Evolutionary conservation across 1,139 yeast species (phyloP).

Genomic region (Geotrichum reessii): DNA sequence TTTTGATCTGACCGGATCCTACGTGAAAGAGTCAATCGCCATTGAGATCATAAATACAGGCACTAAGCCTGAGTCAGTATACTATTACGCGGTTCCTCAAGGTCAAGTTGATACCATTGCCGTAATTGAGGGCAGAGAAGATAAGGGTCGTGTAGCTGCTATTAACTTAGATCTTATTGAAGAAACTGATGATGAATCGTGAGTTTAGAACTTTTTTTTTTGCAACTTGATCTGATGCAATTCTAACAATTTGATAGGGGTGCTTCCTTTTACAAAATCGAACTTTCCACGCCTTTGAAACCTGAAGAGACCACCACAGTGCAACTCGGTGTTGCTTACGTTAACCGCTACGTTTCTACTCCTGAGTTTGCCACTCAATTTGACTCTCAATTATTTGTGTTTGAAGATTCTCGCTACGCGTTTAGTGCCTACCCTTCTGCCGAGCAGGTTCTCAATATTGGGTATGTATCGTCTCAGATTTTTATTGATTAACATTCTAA

Average conservation of each 20-base stretch:
- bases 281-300: conserved; percentile 60
- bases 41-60: conserved; percentile 58
- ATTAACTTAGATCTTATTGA: conserved; percentile 20
- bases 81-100: conserved; percentile 49
- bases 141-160: conserved; percentile 15
- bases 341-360: conserved; percentile 49
- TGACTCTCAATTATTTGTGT: conserved; percentile 57
- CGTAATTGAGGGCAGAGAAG: conserved; percentile 36
- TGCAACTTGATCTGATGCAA: conserved; percentile 25
- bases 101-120: conserved; percentile 46
- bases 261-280: conserved; percentile 41
- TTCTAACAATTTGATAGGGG: conserved; percentile 4
- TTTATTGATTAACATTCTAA: neutral
- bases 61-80: conserved; percentile 48
- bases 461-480: conserved; percentile 5
- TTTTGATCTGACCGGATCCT: conserved; percentile 63
- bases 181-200: conserved; percentile 19
- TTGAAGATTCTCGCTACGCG: conserved; percentile 53
- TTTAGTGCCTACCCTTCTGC: conserved; percentile 60
- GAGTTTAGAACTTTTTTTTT: conserved; percentile 18
- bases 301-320: conserved; percentile 52
- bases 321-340: conserved; percentile 49
- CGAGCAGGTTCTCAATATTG: conserved; percentile 32
- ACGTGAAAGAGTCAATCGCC: conserved; percentile 56
- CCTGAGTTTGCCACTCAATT: conserved; percentile 59